These are phyloP conservation scores for Excoecaria cochinchinensis DNA, from an alignment of 345 rosid genomes.

Conservation along the genomic window DNA sequence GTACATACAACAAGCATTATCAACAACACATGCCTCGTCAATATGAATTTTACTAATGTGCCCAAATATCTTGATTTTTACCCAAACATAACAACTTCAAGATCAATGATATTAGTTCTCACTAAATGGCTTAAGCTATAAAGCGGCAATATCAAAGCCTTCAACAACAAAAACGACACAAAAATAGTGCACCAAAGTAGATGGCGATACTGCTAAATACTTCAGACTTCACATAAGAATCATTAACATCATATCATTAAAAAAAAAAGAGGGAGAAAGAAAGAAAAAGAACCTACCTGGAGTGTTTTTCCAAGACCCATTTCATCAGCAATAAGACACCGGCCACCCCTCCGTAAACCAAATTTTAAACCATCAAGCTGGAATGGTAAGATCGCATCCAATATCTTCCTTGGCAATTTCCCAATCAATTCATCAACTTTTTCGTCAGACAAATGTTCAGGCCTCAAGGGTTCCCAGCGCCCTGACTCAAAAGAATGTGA, in stretches of 20 bases:
- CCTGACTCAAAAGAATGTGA: constrained; percentile 49
- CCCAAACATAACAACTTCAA: not conserved
- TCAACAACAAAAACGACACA: not conserved
- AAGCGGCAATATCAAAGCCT: not conserved
- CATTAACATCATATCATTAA: not conserved
- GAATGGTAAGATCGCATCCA: constrained; percentile 71
- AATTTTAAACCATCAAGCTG: constrained; percentile 83
- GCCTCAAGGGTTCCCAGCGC: constrained; percentile 73
- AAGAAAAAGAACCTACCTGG: constrained; percentile 48
- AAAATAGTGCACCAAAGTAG: not conserved
- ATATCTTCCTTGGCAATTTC: constrained; percentile 58
- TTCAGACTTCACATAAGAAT: not conserved
- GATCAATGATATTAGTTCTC: not conserved
- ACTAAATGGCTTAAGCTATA: not conserved
- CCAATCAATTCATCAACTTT: constrained; percentile 55
- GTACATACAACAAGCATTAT: no score
- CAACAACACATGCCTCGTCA: not conserved
- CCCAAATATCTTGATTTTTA: not conserved
- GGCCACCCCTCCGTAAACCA: constrained; percentile 83
- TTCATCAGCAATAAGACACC: constrained; percentile 95
- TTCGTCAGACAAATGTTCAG: constrained; percentile 69
- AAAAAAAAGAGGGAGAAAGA: no score
- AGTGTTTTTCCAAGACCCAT: constrained; percentile 98
- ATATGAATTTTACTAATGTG: not conserved
- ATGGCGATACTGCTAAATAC: not conserved